These are phyloP conservation scores for Pugionium cornutum DNA, from an alignment of 345 rosid species.

Conservation along the genomic window DNA sequence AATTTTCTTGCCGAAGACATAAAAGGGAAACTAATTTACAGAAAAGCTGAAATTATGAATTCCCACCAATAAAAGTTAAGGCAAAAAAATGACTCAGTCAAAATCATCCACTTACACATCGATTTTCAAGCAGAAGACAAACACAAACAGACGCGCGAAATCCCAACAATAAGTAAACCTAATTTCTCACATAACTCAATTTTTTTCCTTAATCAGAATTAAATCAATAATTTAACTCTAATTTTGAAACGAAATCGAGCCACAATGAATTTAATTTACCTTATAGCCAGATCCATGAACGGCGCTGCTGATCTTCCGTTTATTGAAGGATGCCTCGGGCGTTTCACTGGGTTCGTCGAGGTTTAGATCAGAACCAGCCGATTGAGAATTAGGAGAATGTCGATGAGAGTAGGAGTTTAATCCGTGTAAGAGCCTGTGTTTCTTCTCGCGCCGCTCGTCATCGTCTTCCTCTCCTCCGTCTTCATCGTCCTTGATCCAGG, in stretches of 20 bases:
- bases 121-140: conserved; percentile 39
- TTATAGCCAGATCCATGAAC: conserved; percentile 55
- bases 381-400: conserved; percentile 45
- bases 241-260: conserved; percentile 1
- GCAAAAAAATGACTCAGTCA: conserved; percentile 53
- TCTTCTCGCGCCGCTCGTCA: conserved; percentile 74
- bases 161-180: conserved; percentile 33
- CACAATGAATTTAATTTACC: conserved; percentile 43
- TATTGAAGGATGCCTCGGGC: conserved; percentile 43
- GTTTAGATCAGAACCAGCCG: conserved; percentile 47
- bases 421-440: conserved; percentile 68
- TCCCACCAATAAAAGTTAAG: conserved; percentile 25
- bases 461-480: conserved; percentile 65
- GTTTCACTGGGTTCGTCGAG: conserved; percentile 37
- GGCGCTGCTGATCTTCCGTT: conserved; percentile 45
- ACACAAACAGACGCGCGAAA: conserved; percentile 60
- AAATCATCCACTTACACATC: conserved; percentile 48
- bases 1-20: conserved; percentile 24
- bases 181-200: conserved; percentile 20
- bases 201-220: not conserved
- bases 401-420: conserved; percentile 51
- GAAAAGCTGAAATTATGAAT: conserved; percentile 42
- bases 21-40: conserved; percentile 11
- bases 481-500: conserved; percentile 34
- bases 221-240: not conserved